Evolutionary conservation across 768 basidiomycete species (phyloP).

Genomic region (Trametes meyenii): DNA sequence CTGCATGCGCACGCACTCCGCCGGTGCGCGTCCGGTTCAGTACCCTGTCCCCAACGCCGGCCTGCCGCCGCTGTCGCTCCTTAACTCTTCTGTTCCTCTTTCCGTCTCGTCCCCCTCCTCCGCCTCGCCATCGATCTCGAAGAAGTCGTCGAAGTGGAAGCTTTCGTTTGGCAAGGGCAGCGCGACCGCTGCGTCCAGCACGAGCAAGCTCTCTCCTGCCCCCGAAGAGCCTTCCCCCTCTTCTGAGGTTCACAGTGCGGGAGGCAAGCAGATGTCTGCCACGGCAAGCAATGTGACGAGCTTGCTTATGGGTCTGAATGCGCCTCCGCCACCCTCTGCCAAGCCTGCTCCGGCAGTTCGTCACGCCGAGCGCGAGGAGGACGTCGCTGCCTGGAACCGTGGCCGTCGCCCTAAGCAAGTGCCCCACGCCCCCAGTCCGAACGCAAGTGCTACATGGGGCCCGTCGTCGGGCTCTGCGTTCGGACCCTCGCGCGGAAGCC

Average conservation of each 20-base stretch:
- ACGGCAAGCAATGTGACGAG: slow-evolving; percentile 80
- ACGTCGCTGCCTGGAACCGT: slow-evolving; percentile 11
- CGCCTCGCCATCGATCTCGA: slow-evolving; percentile 48
- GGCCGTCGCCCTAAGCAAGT: slow-evolving; percentile 22
- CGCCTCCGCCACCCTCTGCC: slow-evolving; percentile 37
- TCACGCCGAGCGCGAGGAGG: slow-evolving; percentile 13
- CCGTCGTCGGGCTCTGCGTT: slow-evolving; percentile 23
- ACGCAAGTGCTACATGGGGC: slow-evolving; percentile 24
- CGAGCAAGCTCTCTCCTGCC: slow-evolving; percentile 17
- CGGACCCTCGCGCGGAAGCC: slow-evolving; percentile 20
- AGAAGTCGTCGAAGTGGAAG: slow-evolving; percentile 90
- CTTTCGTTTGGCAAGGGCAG: slow-evolving; percentile 69
- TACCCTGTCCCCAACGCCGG: slow-evolving; percentile 14
- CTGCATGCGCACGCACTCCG: slow-evolving; percentile 25
- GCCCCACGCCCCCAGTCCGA: slow-evolving; percentile 18
- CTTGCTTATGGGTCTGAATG: slow-evolving; percentile 71
- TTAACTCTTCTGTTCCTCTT: slow-evolving; percentile 42
- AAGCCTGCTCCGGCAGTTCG: slow-evolving; percentile 5
- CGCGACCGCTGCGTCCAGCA: slow-evolving; percentile 21
- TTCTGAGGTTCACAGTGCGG: slow-evolving; percentile 4
- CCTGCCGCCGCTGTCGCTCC: slow-evolving; percentile 18
- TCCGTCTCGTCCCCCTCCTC: slow-evolving; percentile 28
- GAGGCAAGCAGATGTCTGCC: slow-evolving; percentile 51
- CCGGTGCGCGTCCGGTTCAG: slow-evolving; percentile 1
- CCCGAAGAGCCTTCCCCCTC: slow-evolving; percentile 20